These are phyloP conservation scores for Aspergillus sp. DNA, from an alignment of 2,329 filamentous ascomycete genomes.

Conservation along the genomic window DNA sequence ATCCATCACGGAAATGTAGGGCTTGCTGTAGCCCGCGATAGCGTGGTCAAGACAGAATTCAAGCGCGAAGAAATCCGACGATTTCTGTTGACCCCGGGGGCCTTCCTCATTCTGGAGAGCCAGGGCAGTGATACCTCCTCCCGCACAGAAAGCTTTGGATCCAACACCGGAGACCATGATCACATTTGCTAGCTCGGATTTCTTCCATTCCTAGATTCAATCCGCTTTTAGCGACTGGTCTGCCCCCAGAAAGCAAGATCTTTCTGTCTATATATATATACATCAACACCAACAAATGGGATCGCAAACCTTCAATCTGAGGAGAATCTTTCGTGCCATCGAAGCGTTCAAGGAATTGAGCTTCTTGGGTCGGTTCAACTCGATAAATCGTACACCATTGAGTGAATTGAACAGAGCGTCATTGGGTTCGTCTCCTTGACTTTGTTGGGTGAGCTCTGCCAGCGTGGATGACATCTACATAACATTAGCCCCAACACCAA, in stretches of 20 bases:
- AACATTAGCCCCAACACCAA: background rate
- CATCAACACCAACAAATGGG: too few species aligned
- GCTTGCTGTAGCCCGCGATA: conserved; percentile 88
- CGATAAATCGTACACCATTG: conserved; percentile 83
- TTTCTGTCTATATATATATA: too few species aligned
- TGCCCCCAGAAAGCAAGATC: background rate
- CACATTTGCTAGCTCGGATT: conserved; percentile 88
- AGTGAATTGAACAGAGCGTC: conserved; percentile 88
- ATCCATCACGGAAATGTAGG: conserved; percentile 92
- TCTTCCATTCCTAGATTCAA: conserved; percentile 66
- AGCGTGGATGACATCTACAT: conserved; percentile 37
- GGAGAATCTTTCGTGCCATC: conserved; percentile 91
- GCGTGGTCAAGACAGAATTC: conserved; percentile 96
- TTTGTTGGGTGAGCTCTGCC: conserved; percentile 42
- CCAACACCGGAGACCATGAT: conserved; percentile 87
- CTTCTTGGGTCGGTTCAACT: conserved; percentile 88
- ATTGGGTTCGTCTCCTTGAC: conserved; percentile 64
- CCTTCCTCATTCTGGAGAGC: conserved; percentile 64
- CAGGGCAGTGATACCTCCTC: conserved; percentile 78
- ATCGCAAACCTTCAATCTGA: conserved; percentile 56
- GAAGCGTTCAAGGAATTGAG: conserved; percentile 87
- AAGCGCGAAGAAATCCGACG: conserved; percentile 77
- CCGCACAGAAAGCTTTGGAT: conserved; percentile 78
- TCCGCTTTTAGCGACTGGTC: conserved; percentile 12
- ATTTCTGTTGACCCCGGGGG: conserved; percentile 61